Base-by-base conservation (phyloP, 495 filamentous ascomycete species). In the Talaromyces trachyspermus region DNA sequence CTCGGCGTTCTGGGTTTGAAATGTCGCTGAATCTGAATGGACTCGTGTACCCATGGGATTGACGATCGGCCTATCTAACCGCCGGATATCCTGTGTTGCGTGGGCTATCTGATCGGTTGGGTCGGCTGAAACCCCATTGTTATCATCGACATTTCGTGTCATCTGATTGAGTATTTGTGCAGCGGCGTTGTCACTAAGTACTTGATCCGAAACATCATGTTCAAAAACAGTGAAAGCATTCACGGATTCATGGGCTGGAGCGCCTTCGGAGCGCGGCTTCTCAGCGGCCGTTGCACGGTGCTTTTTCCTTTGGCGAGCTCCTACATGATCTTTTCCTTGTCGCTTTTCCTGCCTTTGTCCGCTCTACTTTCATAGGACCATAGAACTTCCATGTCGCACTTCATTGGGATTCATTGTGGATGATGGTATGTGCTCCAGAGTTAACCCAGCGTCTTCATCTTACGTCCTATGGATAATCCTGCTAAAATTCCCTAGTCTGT, bases 161-260 rank as follows among this genome's bases (percentile, higher is more conserved):
- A 33, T 33, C 29, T 33, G 29, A 33, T 33, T 33, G 29, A 33
- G 29, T 33, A 33, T 33, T 33, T 33, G 29, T 33, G 29, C 29
- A 33, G 29, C 29, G 10, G 29, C 29, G 29, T n/a, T 33, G 29
- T 33, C 29, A 12, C 29, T 33, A 33, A 33, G 29, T 33, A 33
- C 29, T 33, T 33, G 29, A 33, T 33, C 29, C 29, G 29, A 33
- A 33, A 33, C 29, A 33, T 33, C 10, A n/a, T n/a, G n/a, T n/a
- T n/a, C n/a, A n/a, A n/a, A n/a, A n/a, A n/a, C n/a, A n/a, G n/a
- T n/a, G n/a, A n/a, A n/a, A n/a, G n/a, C n/a, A n/a, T n/a, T n/a
- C n/a, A n/a, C n/a, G n/a, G n/a, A n/a, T n/a, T n/a, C n/a, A 33
- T 12, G 10, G 29, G 29, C 29, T 12, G 29, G 29, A 33, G 29